Base-by-base conservation (phyloP, 805 yeast genomes). In the Hanseniaspora guilliermondii region DNA sequence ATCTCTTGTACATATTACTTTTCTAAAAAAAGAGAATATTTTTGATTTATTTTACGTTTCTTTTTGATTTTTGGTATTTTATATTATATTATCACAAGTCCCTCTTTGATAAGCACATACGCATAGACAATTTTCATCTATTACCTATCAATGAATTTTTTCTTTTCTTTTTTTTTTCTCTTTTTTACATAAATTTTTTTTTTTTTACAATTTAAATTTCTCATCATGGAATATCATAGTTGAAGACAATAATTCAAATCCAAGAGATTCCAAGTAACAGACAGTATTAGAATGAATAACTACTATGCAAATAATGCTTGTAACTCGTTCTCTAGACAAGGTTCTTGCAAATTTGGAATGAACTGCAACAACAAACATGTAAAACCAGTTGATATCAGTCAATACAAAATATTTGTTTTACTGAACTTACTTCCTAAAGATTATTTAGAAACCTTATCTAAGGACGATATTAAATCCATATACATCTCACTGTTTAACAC, bases 271-370 rank as follows among this genome's bases (percentile, higher is more conserved):
- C 47, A 12, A 17, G 8, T 16, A 22, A 40, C 5, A 14, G 6
- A 25, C 48, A 56, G 56, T 58, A 35, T n/a, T 14, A 30, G 33
- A 30, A 39, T 39, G 30, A 39, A 39, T n/a, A 39, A 19, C 27
- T 39, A 11, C 16, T 8, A 19, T 39, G 42, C 36, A 16, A 38
- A 37, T 58, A 38, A 41, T 39, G 38, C 45, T 22, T 77, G 83
- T 59, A 71, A 78, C 38, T 88, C 88, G 64, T 87, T 81, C 64
- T 73, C 76, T 58, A 86, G 83, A 64, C 85, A 87, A 32, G 97
- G 97, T 0, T 94, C 96, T 0, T 89, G 97, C 62, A 74, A 96
- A 57, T 96, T 89, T 65, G 96, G 96, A 0, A 88, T 82, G 56
- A 83, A 82, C 61, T 89, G 97, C 62, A 80, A 87, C 8, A 73